Percentiles rank a stretch among this genome's conserved stretches.
Conservation (phyloP, 345 rosid genomes). For the Sisymbrium irio region DNA sequence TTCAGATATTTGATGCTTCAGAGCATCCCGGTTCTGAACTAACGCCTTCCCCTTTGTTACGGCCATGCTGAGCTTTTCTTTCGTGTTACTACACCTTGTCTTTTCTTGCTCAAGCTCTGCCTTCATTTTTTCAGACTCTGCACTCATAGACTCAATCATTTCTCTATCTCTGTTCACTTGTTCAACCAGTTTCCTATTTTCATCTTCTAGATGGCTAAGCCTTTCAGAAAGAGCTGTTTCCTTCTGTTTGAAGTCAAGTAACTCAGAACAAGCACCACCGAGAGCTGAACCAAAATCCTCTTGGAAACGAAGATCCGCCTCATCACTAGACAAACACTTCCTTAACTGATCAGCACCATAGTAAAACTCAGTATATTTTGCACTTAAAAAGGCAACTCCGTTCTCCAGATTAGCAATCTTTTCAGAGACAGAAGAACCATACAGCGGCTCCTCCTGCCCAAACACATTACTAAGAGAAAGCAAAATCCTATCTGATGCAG, state of each 20-base stretch:
- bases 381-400: constrained; percentile 49
- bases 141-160: constrained; percentile 37
- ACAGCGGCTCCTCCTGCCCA: constrained; percentile 50
- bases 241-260: constrained; percentile 56
- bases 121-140: constrained; percentile 53
- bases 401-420: constrained; percentile 61
- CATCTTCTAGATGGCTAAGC: constrained; percentile 48
- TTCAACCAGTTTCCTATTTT: constrained; percentile 57
- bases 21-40: constrained; percentile 86
- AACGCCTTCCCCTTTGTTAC: constrained; percentile 93
- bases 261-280: constrained; percentile 57
- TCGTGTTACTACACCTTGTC: constrained; percentile 66
- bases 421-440: constrained; percentile 49
- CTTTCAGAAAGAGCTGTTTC: constrained; percentile 50
- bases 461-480: constrained; percentile 53
- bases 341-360: constrained; percentile 67
- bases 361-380: constrained; percentile 56
- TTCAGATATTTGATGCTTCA: constrained; percentile 72
- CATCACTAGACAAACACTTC: constrained; percentile 53
- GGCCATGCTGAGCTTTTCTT: constrained; percentile 95
- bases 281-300: constrained; percentile 57
- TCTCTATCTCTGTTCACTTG: constrained; percentile 54
- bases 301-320: constrained; percentile 43
- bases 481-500: constrained; percentile 59
- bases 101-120: constrained; percentile 80